Evolutionary conservation across 2,329 filamentous ascomycete species (phyloP), one percentile per base, ranked within the genome.

Genomic region (Fusarium nygamai): DNA sequence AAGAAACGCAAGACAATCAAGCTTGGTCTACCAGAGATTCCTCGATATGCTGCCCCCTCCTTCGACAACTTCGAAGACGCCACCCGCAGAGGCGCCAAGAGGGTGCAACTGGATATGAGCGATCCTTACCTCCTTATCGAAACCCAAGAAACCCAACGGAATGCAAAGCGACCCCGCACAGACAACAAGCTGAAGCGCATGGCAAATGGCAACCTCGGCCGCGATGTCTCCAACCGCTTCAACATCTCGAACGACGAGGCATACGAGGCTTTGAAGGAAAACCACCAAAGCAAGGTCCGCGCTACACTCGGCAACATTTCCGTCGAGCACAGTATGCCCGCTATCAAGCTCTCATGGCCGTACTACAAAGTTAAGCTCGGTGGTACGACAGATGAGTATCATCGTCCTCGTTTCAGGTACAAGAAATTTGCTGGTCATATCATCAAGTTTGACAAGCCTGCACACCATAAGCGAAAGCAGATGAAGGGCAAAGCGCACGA

Each of bases 201-300:
- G 85, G 90, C 89, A 13, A 92, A 90, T 64, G 90, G 91, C 22
- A 92, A 91, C 58, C 84, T 94, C 47, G 91, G 92, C 7, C 93
- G 92, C 62, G 91, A 94, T 64, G 88, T 98, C 41, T 90, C 90
- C 43, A 90, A 92, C 75, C 92, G 96, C 47, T 99, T 98, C 87
- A 98, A 98, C 80, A 93, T 97, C 67, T 98, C 95, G 36, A 98
- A 98, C 73, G 96, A 99, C 79, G 93, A 96, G 67, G 95, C 95
- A 4, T 99, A 99, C 81, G 95, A 98, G 80, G 91, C 95, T 69
- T 89, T 99, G 50, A 98, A 98, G 83, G 95, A 98, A 82, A 98
- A 98, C 80, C 95, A 97, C 80, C 94, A 97, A 84, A 95, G 94
- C 87, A 98, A 98, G 83, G 94, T 99, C 70, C 92, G 96, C 75